Evolutionary conservation across 495 filamentous ascomycete genomes (phyloP).

Genomic region (Halenospora varia): DNA sequence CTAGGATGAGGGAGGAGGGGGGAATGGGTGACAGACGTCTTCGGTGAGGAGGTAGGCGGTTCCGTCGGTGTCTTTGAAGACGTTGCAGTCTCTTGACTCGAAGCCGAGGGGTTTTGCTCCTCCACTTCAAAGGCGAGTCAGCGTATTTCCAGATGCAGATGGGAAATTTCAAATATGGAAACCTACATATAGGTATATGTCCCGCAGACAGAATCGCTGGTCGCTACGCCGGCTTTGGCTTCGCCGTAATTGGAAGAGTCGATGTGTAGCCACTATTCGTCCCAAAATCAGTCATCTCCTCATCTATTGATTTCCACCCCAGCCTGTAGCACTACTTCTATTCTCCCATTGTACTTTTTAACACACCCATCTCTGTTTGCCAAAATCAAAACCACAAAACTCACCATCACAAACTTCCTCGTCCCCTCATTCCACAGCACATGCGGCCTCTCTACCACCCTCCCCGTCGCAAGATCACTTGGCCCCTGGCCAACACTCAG

Average conservation of each 20-base stretch:
- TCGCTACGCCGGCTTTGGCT: conserved; percentile 61
- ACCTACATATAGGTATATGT: conserved; percentile 41
- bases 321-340: background rate
- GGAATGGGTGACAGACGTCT: conserved; percentile 51
- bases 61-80: conserved; percentile 56
- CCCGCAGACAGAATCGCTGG: conserved; percentile 53
- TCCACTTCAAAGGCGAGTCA: too few relatives aligned
- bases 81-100: conserved; percentile 55
- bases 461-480: conserved; percentile 57
- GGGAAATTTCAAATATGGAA: background rate
- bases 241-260: conserved; percentile 59
- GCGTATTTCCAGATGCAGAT: background rate
- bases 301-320: conserved; percentile 45
- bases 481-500: conserved; percentile 39
- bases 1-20: too few relatives aligned
- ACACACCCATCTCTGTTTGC: background rate
- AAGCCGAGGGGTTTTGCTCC: conserved; percentile 44
- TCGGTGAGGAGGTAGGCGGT: conserved; percentile 57
- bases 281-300: conserved; percentile 41
- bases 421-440: conserved; percentile 49
- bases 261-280: conserved; percentile 57
- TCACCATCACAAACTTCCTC: conserved; percentile 38
- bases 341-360: background rate
- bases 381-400: background rate
- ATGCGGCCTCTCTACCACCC: conserved; percentile 64